Evolutionary conservation across 1,284 basidiomycete species (phyloP), one percentile per base, ranked within the genome.

Genomic region (Ceratobasidium sp.): DNA sequence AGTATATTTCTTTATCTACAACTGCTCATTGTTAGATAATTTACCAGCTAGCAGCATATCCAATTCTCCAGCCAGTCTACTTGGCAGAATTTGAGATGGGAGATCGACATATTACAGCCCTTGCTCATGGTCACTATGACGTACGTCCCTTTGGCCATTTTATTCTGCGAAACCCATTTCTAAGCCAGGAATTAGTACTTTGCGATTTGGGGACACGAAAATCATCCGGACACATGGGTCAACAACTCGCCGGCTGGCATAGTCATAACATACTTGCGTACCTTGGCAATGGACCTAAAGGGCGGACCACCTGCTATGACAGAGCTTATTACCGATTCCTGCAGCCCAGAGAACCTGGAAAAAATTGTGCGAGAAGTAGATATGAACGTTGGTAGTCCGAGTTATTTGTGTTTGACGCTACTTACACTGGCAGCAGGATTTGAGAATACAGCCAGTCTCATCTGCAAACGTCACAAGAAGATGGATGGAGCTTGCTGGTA

Each of bases 51-150:
- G 82, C 83, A 14, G 81, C 81, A 41, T 84, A 83, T 72, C 83
- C 83, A 1, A 77, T 85, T 55, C 80, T 85, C 48, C 75, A 84
- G 0, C 83, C 83, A 12, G 77, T 82, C 2, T 84, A 84, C 72
- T 74, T 84, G 8, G 75, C 77, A 16, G 80, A 82, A 55, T 85
- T 79, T 30, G 36, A 23, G 18, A 41, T 69, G 52, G 64, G 32
- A 16, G 52, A 69, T 8, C 53, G 39, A 39, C 34, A 69, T 57
- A 30, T 69, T 28, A 69, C 64, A 6, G 64, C 45, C 2, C 21
- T 69, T 14, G 64, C 64, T 9, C 64, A 69, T 43, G 64, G 64
- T 26, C 50, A 69, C 32, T 26, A 69, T n/a, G 64, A 69, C 36
- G 64, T 69, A 43, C 34, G 64, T 32, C 12, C 21, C 23, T 45